phyloP scores from a whole-genome alignment of 2,329 filamentous ascomycete genomes.

The Colletotrichum phormii region DNA sequence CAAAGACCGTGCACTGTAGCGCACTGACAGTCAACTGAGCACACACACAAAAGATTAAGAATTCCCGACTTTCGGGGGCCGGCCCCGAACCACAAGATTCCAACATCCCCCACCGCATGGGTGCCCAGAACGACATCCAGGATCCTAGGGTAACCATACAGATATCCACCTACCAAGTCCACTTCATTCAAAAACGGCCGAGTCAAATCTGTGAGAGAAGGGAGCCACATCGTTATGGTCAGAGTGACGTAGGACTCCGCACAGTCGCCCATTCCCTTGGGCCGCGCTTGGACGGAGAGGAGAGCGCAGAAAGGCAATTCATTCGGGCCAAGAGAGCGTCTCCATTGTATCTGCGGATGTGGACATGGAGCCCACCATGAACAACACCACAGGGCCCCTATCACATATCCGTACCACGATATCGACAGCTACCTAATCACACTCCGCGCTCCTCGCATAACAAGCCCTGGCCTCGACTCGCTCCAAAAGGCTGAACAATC shows the following conservation, averaged over 20 bases:
- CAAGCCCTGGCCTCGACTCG: background rate
- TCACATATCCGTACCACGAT: no score
- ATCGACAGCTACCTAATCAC: background rate
- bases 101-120: constrained; percentile 5
- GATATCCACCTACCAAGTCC: constrained; percentile 7
- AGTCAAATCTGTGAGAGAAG: constrained; percentile 2
- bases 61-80: constrained; percentile 13
- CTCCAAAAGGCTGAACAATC: background rate
- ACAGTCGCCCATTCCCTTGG: constrained; percentile 19
- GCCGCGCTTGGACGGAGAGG: constrained; percentile 23
- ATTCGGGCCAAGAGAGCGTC: background rate
- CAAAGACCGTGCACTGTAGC: constrained; percentile 8
- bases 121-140: background rate
- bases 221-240: constrained; percentile 12
- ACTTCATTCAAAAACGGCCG: background rate
- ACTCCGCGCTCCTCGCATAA: background rate
- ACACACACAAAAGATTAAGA: background rate
- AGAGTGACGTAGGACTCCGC: constrained; percentile 33
- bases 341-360: background rate
- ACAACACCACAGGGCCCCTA: background rate
- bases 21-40: background rate
- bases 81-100: constrained; percentile 15
- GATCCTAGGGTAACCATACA: background rate
- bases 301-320: background rate
- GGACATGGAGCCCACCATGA: background rate